Evolutionary conservation across 306 rosid species (phyloP).

Genomic region (Cyamopsis tetragonoloba): DNA sequence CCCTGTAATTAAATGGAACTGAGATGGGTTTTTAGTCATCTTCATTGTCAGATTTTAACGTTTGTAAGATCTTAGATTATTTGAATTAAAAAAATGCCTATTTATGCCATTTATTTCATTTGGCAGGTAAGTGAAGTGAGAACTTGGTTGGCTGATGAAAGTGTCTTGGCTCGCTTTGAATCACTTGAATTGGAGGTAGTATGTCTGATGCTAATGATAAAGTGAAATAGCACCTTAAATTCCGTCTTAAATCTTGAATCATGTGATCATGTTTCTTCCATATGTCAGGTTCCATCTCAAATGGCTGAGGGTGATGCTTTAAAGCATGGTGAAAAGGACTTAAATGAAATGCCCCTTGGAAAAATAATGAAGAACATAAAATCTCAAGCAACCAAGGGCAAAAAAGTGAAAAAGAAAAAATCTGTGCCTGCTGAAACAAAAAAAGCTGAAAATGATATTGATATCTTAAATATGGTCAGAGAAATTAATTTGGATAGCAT

Average conservation of each 20-base stretch:
- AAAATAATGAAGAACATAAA: slow-evolving; percentile 68
- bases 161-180: slow-evolving; percentile 67
- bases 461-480: slow-evolving; percentile 85
- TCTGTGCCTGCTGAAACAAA: slow-evolving; percentile 42
- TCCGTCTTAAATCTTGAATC: slow-evolving; percentile 25
- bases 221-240: not conserved
- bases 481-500: slow-evolving; percentile 74
- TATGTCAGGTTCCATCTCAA: slow-evolving; percentile 50
- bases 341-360: slow-evolving; percentile 76
- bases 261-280: slow-evolving; percentile 25
- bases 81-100: not conserved
- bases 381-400: slow-evolving; percentile 62
- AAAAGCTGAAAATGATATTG: slow-evolving; percentile 62
- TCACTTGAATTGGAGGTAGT: slow-evolving; percentile 72
- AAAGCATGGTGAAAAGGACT: slow-evolving; percentile 58
- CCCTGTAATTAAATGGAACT: slow-evolving; percentile 7
- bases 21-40: slow-evolving; percentile 13
- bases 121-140: slow-evolving; percentile 54
- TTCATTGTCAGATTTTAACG: slow-evolving; percentile 1
- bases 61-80: not conserved
- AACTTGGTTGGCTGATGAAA: slow-evolving; percentile 84
- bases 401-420: slow-evolving; percentile 57
- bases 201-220: slow-evolving; percentile 30
- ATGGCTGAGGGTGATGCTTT: slow-evolving; percentile 46
- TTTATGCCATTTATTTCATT: slow-evolving; percentile 27